phyloP scores from a whole-genome alignment of 495 filamentous ascomycete genomes.

The Lasiosphaeria miniovina region DNA sequence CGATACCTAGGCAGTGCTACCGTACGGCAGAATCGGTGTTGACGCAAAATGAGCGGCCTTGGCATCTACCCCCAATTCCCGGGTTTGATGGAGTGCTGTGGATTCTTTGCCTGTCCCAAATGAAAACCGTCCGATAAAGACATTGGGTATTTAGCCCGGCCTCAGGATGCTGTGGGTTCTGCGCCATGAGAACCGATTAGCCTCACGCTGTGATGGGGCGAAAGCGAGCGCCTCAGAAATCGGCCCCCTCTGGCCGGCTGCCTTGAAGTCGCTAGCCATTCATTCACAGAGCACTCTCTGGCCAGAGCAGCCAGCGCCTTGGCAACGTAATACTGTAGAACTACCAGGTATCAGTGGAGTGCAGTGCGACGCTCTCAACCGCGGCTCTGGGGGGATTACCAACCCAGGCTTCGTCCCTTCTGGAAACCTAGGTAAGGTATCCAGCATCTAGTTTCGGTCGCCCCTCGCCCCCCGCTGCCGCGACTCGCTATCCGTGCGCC shows the following conservation, averaged over 20 bases:
- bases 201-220: too few species aligned
- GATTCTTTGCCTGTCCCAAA: constrained; percentile 1
- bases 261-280: too few species aligned
- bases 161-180: constrained; percentile 4
- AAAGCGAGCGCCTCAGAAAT: too few species aligned
- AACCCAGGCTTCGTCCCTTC: constrained; percentile 1
- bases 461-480: background rate
- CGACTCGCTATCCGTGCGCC: constrained; percentile 13
- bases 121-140: constrained; percentile 9
- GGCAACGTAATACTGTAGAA: too few species aligned
- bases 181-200: background rate
- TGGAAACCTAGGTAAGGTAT: constrained; percentile 6
- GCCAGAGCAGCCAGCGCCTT: too few species aligned
- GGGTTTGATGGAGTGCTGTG: constrained; percentile 14
- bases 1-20: background rate
- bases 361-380: too few species aligned
- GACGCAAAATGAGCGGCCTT: constrained; percentile 12
- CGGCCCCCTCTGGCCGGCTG: too few species aligned
- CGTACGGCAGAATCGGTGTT: background rate
- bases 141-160: constrained; percentile 9
- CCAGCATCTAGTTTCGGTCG: background rate
- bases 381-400: background rate
- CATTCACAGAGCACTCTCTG: too few species aligned
- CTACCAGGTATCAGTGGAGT: too few species aligned
- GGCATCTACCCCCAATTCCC: constrained; percentile 15